A percentile compares a stretch with the other conserved stretches of the same genome.
Conservation (phyloP, 1,284 basidiomycete species). For the Microbotryum intermedium region DNA sequence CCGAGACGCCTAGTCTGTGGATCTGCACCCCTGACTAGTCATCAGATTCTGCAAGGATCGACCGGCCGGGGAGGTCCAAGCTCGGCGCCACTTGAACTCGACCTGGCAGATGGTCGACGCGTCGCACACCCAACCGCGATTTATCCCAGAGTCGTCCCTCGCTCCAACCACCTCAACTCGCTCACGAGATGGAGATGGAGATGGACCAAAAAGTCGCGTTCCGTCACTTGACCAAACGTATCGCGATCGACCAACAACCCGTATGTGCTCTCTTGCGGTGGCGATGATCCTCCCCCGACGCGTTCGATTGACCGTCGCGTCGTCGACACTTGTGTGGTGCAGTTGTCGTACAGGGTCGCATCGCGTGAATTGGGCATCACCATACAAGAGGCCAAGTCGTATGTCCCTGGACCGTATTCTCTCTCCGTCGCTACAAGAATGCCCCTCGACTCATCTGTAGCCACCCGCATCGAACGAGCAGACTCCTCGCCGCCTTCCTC, state of each 20-base stretch:
- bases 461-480: not conserved
- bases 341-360: slow-evolving; percentile 21
- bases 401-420: not conserved
- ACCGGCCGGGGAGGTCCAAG: too few relatives aligned
- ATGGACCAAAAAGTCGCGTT: slow-evolving; percentile 15
- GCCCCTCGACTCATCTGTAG: not conserved
- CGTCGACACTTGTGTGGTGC: not conserved
- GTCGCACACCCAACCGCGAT: too few relatives aligned
- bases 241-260: slow-evolving; percentile 14
- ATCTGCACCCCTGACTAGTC: too few relatives aligned
- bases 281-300: not conserved
- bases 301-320: not conserved
- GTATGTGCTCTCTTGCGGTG: not conserved
- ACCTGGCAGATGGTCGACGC: too few relatives aligned
- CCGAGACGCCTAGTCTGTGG: too few relatives aligned
- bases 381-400: slow-evolving; percentile 15
- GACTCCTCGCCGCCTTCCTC: slow-evolving; percentile 9
- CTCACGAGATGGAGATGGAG: too few relatives aligned
- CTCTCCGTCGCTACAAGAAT: not conserved
- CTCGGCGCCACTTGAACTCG: too few relatives aligned
- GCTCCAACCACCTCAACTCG: too few relatives aligned
- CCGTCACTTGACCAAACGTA: slow-evolving; percentile 13
- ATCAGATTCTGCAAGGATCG: too few relatives aligned
- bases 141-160: too few relatives aligned
- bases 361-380: slow-evolving; percentile 18